Base-by-base conservation (phyloP, 208 protist species). In the Leishmania guyanensis region DNA sequence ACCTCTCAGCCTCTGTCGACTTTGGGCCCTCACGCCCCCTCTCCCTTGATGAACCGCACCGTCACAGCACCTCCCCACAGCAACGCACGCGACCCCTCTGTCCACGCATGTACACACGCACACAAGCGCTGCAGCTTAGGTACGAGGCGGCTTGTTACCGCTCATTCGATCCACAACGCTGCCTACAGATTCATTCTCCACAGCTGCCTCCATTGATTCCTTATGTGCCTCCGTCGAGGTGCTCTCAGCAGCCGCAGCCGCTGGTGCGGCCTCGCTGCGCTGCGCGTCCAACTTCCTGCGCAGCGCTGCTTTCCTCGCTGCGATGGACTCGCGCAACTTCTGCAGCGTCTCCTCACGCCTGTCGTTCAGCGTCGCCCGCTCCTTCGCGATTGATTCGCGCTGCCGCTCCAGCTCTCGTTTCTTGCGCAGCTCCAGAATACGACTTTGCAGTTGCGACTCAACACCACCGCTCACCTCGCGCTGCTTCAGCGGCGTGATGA, bases 341-440 rank as follows among this genome's bases (percentile, higher is more conserved):
- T 85, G 87, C 74, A 97, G 86, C 39, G 91, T 93, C 69, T 88
- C 91, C 78, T 95, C 91, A 9, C 94, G 85, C 83, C 92, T 89
- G 36, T 91, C 89, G 65, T 80, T 91, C 26, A 93, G 75, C 68
- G 78, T 81, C 26, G 83, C 75, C 6, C 94, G 90, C 81, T 93
- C 89, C 80, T 87, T 87, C 60, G 93, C n/a, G 26, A 94, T 75
- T 65, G 92, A 86, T 82, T 92, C 90, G 16, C 92, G 91, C 75
- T 91, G 87, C n/a, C 90, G 88, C 83, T 97, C 91, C 36, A 97
- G 76, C 82, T 97, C 92, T 48, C 94, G 91, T 80, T 94, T 96
- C 83, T 96, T 96, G 43, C 92, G 91, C 56, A 97, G 87, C 84
- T 96, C 89, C n/a, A 95, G 56, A 69, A 97, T 95, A 17, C 92